Evolutionary conservation across 495 filamentous ascomycete species (phyloP).

Genomic region (Trichoderma virens): DNA sequence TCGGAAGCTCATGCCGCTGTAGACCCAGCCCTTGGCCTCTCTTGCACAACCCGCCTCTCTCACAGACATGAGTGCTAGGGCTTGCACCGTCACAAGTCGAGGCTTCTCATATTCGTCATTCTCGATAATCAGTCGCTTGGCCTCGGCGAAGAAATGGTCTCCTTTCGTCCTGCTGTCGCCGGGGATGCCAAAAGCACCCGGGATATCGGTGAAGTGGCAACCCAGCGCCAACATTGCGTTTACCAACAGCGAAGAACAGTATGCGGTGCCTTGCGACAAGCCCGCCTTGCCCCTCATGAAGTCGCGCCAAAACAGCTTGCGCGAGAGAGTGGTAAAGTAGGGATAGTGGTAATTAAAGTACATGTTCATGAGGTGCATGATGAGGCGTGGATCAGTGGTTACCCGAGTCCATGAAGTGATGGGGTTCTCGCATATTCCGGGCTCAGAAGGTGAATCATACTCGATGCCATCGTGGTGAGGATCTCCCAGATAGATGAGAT

Average conservation of each 20-base stretch:
- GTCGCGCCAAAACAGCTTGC: conserved; percentile 78
- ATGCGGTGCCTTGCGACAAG: conserved; percentile 44
- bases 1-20: conserved; percentile 97
- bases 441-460: conserved; percentile 24
- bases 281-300: conserved; percentile 52
- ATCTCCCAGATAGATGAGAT: conserved; percentile 71
- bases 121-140: conserved; percentile 80
- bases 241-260: conserved; percentile 84
- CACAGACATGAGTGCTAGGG: conserved; percentile 91
- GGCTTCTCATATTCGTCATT: conserved; percentile 92
- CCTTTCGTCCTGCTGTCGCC: conserved; percentile 79
- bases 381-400: conserved; percentile 67
- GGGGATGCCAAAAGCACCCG: conserved; percentile 59
- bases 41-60: conserved; percentile 92
- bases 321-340: conserved; percentile 92
- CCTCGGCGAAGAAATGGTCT: conserved; percentile 94
- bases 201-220: conserved; percentile 84
- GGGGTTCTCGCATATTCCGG: conserved; percentile 50
- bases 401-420: conserved; percentile 82
- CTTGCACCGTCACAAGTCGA: conserved; percentile 88
- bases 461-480: conserved; percentile 39
- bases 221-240: conserved; percentile 95
- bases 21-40: conserved; percentile 95
- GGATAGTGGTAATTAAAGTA: conserved; percentile 99
- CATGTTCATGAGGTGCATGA: conserved; percentile 88